These are phyloP conservation scores for Simplicillium aogashimaense DNA, from an alignment of 2,329 filamentous ascomycete genomes.

Conservation along the genomic window DNA sequence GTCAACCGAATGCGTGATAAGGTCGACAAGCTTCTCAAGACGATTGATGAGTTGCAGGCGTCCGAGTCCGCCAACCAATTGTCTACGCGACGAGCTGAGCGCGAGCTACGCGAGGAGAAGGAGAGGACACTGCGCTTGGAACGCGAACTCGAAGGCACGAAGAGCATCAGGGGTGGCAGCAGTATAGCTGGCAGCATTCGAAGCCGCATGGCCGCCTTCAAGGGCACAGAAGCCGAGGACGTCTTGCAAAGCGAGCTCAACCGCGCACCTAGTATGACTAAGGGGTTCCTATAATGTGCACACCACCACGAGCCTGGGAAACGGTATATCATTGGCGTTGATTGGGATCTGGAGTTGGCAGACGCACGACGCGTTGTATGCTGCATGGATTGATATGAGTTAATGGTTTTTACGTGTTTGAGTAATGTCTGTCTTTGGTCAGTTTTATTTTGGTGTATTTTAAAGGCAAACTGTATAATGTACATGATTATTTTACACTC, in stretches of 20 bases:
- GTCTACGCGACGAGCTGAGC: constrained; percentile 72
- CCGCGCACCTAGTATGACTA: constrained; percentile 58
- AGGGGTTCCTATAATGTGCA: constrained; percentile 57
- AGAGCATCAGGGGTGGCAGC: constrained; percentile 50
- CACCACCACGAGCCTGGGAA: too few relatives aligned
- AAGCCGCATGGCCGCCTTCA: constrained; percentile 22
- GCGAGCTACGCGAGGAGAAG: constrained; percentile 79
- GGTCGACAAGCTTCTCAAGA: constrained; percentile 76
- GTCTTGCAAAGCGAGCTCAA: constrained; percentile 47
- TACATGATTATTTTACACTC: too few relatives aligned
- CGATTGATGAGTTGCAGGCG: constrained; percentile 89
- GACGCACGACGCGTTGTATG: too few relatives aligned
- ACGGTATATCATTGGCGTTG: too few relatives aligned
- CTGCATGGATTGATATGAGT: too few relatives aligned
- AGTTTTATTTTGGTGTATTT: too few relatives aligned
- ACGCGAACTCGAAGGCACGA: constrained; percentile 78
- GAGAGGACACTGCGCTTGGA: constrained; percentile 78
- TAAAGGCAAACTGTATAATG: too few relatives aligned
- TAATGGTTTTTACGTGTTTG: too few relatives aligned
- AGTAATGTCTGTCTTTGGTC: too few relatives aligned
- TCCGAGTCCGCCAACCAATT: constrained; percentile 77
- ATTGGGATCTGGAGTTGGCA: too few relatives aligned
- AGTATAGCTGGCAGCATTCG: constrained; percentile 37
- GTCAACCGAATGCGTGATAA: constrained; percentile 80
- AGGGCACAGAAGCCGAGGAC: constrained; percentile 29